Percentiles rank a stretch among this genome's conserved stretches.
Conservation (phyloP, 345 rosid species). For the Eucalyptus marginata region DNA sequence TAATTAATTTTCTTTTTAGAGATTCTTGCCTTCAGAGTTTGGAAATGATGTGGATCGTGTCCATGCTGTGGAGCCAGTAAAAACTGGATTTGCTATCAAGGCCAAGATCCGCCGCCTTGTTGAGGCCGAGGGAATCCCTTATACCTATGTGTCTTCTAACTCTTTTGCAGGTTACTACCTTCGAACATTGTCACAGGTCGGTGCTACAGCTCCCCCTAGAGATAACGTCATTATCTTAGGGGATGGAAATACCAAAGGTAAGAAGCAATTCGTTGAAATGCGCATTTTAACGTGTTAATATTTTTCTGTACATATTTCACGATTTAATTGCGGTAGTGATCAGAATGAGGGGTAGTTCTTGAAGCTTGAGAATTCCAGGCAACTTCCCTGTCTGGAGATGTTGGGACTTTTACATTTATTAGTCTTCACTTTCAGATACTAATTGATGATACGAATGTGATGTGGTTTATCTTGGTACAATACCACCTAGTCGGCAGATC, state of each 20-base stretch:
- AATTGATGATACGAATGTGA: not conserved
- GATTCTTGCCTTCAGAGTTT: conserved; percentile 1
- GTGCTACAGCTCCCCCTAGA: not conserved
- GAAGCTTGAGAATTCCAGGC: not conserved
- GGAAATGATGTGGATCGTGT: not conserved
- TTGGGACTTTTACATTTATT: not conserved
- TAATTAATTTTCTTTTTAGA: not conserved
- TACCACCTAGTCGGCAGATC: not conserved
- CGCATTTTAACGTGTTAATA: too few species aligned
- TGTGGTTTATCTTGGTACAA: not conserved
- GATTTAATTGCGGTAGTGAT: not conserved
- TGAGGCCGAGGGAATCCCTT: not conserved
- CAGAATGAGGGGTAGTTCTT: not conserved
- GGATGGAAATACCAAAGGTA: not conserved
- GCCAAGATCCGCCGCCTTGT: not conserved
- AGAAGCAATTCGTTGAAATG: not conserved
- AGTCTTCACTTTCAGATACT: not conserved
- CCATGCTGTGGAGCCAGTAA: not conserved
- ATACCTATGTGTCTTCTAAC: not conserved
- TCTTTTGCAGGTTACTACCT: not conserved
- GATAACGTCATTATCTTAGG: not conserved
- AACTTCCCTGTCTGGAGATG: not conserved
- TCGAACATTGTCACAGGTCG: not conserved
- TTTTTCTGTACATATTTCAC: not conserved
- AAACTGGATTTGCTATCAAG: not conserved